Base-by-base conservation (phyloP, 1,284 basidiomycete genomes). In the Ganoderma sinense region DNA sequence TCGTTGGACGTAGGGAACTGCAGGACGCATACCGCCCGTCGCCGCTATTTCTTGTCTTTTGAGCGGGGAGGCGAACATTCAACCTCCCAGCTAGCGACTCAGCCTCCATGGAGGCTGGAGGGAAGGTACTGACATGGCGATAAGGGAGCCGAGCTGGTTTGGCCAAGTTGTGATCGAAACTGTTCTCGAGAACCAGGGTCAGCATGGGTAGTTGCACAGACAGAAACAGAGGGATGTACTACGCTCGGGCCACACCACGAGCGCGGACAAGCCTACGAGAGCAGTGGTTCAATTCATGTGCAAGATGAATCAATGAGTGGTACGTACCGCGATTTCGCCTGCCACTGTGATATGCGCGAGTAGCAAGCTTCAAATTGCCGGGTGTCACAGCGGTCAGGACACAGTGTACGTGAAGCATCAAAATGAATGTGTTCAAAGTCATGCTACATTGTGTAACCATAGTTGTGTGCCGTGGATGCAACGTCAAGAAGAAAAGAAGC, bases 391-490 rank as follows among this genome's bases (percentile, higher is more conserved):
- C 16, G 18, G 29, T 31, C 53, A 5, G 14, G 29, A 31, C 29
- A 56, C 8, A 16, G 53, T 5, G 2, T 0, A n/a, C 8, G 29
- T 7, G 14, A 31, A 33, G 29, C 16, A 16, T 33, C 29, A 33
- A 56, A 2, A 16, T 4, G 14, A 26, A 10, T 29, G 16, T 56
- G 56, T 59, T 59, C 20, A 39, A 59, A 59, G 10, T 8, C 33
- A 64, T 63, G 62, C 62, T 64, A 64, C 62, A 64, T 64, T 64
- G 55, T 64, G 48, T 23, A 33, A 55, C 62, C 33, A 33, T 23
- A 14, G 23, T 23, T 23, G 33, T 53, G 48, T 64, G 55, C 36
- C 10, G 26, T 31, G 13, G 36, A 8, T 48, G 43, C 45, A 20
- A 39, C 33, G 31, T 20, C 23, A 26, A 51, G 48, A 20, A 36